Percentiles rank a stretch among this genome's conserved stretches.
These are phyloP conservation scores for Metschnikowia baotianmanensis DNA, from an alignment of 805 yeast species.

Conservation along the genomic window DNA sequence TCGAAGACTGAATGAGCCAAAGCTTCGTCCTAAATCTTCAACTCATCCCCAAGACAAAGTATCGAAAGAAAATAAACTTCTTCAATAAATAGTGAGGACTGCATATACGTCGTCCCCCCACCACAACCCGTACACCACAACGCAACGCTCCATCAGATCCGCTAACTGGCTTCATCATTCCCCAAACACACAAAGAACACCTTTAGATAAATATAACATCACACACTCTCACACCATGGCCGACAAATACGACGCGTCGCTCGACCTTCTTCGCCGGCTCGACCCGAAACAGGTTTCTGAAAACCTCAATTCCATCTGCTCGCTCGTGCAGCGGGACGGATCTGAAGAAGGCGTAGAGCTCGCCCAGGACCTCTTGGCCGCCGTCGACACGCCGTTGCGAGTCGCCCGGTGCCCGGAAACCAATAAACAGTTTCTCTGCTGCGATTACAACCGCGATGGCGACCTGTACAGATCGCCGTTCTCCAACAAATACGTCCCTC, in stretches of 20 bases:
- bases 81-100: background rate
- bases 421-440: slow-evolving; percentile 72
- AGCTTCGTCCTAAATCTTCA: too few species aligned
- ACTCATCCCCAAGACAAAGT: background rate
- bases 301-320: slow-evolving; percentile 50
- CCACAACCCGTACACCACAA: background rate
- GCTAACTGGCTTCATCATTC: background rate
- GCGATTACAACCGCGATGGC: slow-evolving; percentile 95
- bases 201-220: background rate
- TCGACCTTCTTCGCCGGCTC: slow-evolving; percentile 72
- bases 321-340: slow-evolving; percentile 28
- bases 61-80: background rate
- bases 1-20: too few species aligned
- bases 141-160: background rate
- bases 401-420: slow-evolving; percentile 47
- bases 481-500: slow-evolving; percentile 70
- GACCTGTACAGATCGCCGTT: slow-evolving; percentile 92
- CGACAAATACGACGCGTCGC: slow-evolving; percentile 68
- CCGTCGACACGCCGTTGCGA: slow-evolving; percentile 82
- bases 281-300: slow-evolving; percentile 59
- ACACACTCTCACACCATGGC: too few species aligned
- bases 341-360: slow-evolving; percentile 43
- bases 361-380: slow-evolving; percentile 82
- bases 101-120: background rate
- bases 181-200: background rate